Base-by-base conservation (phyloP, 371 early-diverging fungal genomes). In the Basidiobolus meristosporus region DNA sequence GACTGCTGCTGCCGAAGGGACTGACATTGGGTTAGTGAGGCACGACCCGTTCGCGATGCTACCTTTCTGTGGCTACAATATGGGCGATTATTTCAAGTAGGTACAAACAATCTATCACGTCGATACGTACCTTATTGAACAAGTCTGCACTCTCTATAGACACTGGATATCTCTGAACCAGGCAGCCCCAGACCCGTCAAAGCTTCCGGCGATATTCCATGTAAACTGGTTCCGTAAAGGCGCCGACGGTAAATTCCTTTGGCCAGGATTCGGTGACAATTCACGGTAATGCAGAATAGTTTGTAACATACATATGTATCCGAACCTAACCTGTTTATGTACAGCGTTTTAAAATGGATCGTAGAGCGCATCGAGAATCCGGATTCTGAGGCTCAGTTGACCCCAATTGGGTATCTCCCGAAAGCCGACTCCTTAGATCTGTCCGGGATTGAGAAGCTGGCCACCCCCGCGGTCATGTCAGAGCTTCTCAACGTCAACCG, bases 201-300 rank as follows among this genome's bases (percentile, higher is more conserved):
- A 48, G 30, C 32, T 60, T 35, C 60, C 60, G n/a, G 59, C 55
- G 49, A 45, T 60, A 12, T 60, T 60, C 39, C 60, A 60, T 28
- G 60, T 60, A 26, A 60, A 60, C 39, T 60, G 60, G 60, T 60
- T 60, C 59, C 52, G 60, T 43, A 51, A 55, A 36, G 59, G 52
- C 19, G 35, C 44, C 20, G 37, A 53, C 2, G 56, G 55, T 15
- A 46, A 48, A 1, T 60, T 53, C 40, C 45, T 60, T 46, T 60
- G 60, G 60, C 60, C 60, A 18, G 60, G 60, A 7, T 60, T 54
- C 34, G 60, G 60, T 5, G 60, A 60, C 0, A 55, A 55, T 36
- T 48, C 50, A 1, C 46, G 58, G 53, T 44, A 45, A 28, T 42
- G 10, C 7, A 26, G 26, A 9, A 9, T 26, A 9, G 26, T 5